phyloP scores from a whole-genome alignment of 169 alveolate genomes.

The Cryptosporidium bovis region DNA sequence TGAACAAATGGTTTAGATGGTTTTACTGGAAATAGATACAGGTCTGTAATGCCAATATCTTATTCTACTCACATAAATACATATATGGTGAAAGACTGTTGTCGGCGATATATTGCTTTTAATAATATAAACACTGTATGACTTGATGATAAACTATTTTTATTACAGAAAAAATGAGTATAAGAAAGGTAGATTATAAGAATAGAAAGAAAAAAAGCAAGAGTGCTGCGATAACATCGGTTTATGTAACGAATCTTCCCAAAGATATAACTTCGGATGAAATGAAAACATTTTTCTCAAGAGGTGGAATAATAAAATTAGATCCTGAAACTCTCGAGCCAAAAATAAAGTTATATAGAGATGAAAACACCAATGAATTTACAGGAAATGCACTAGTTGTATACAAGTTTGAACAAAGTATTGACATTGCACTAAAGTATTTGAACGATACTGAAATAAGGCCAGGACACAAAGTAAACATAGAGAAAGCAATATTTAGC shows the following conservation, averaged over 20 bases:
- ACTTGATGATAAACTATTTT: neutral
- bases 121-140: neutral
- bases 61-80: no score
- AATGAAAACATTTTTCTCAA: slow-evolving; percentile 79
- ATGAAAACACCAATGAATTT: slow-evolving; percentile 76
- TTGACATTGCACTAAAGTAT: slow-evolving; percentile 83
- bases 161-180: neutral
- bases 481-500: slow-evolving; percentile 77
- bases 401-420: slow-evolving; percentile 82
- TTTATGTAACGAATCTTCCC: slow-evolving; percentile 87
- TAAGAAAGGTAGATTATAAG: neutral
- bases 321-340: slow-evolving; percentile 82
- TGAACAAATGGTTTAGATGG: no score
- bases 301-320: slow-evolving; percentile 86
- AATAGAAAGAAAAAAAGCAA: slow-evolving; percentile 1
- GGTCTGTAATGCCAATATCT: no score
- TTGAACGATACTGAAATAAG: slow-evolving; percentile 82
- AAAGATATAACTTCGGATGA: slow-evolving; percentile 81
- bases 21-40: no score
- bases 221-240: slow-evolving; percentile 77
- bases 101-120: neutral
- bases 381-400: slow-evolving; percentile 88
- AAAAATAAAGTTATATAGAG: slow-evolving; percentile 81
- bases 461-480: slow-evolving; percentile 80
- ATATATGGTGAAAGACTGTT: no score